A percentile compares a stretch with the other conserved stretches of the same genome.
These are phyloP conservation scores for Epichloe aotearoae DNA, from an alignment of 2,329 filamentous ascomycete genomes.

Conservation along the genomic window DNA sequence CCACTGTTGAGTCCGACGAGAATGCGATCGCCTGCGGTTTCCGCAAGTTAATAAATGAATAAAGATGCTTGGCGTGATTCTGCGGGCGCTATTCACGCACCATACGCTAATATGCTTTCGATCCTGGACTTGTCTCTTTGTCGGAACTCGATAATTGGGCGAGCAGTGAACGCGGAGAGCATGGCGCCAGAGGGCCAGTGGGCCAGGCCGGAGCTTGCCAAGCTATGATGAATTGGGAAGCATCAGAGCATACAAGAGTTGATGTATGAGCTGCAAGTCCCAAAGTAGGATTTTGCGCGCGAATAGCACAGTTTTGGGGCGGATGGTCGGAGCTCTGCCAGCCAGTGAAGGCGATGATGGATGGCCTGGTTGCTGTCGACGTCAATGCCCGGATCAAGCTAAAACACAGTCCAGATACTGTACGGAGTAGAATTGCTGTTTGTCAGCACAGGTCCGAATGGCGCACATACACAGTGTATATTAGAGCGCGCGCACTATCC, in stretches of 20 bases:
- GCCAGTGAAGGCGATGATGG: background rate
- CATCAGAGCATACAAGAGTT: background rate
- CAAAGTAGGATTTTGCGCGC: background rate
- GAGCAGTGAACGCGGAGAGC: constrained; percentile 95
- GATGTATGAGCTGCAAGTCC: background rate
- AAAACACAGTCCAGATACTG: background rate
- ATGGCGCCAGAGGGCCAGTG: constrained; percentile 42
- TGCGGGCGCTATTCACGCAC: constrained; percentile 28
- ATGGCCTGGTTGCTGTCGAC: background rate
- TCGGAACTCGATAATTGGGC: constrained; percentile 92
- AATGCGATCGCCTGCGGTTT: constrained; percentile 60
- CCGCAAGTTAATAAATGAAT: background rate
- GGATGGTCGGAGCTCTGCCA: background rate
- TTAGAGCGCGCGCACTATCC: background rate
- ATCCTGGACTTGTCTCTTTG: constrained; percentile 93
- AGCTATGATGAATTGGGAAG: constrained; percentile 15
- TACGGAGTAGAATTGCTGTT: background rate
- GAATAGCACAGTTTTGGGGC: background rate
- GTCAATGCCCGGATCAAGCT: background rate
- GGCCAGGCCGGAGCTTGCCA: constrained; percentile 27
- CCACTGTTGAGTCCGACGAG: constrained; percentile 88
- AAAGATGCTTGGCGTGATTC: background rate
- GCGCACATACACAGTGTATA: background rate
- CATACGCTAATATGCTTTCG: constrained; percentile 86
- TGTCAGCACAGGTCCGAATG: too few relatives aligned